Percentiles rank a stretch among this genome's conserved stretches.
Conservation (phyloP, 768 basidiomycete genomes). For the Macrocybe gigantea region DNA sequence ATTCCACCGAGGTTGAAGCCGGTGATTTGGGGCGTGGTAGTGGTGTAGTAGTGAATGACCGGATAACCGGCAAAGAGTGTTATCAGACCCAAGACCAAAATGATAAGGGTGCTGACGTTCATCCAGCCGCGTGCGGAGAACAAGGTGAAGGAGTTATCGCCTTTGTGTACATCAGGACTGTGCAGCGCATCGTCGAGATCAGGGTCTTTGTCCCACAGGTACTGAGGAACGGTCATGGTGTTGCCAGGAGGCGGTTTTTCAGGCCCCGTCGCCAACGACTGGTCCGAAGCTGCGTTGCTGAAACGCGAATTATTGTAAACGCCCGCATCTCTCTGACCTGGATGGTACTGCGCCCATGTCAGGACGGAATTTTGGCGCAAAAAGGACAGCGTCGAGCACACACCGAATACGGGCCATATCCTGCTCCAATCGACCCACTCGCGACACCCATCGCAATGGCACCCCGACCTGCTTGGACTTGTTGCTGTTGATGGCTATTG, state of each 20-base stretch:
- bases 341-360: conserved; percentile 46
- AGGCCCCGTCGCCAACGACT: conserved; percentile 21
- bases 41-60: conserved; percentile 55
- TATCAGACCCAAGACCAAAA: conserved; percentile 64
- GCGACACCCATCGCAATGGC: conserved; percentile 77
- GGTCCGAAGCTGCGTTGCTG: conserved; percentile 43
- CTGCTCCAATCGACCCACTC: conserved; percentile 69
- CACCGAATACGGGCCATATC: conserved; percentile 87
- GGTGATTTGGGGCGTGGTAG: conserved; percentile 20
- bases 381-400: conserved; percentile 17
- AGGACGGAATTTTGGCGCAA: conserved; percentile 7
- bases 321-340: conserved; percentile 36
- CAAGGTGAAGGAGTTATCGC: conserved; percentile 56
- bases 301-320: conserved; percentile 49
- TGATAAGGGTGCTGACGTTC: conserved; percentile 68
- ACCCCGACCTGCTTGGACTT: conserved; percentile 33
- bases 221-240: conserved; percentile 56
- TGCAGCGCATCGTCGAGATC: conserved; percentile 90
- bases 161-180: conserved; percentile 72
- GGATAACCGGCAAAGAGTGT: conserved; percentile 88
- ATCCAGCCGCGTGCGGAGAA: conserved; percentile 82
- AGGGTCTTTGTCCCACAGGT: conserved; percentile 78
- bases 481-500: conserved; percentile 23
- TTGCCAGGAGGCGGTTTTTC: conserved; percentile 38
- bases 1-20: conserved; percentile 90